Evolutionary conservation across 2,329 filamentous ascomycete genomes (phyloP), one percentile per base, ranked within the genome.

Genomic region (Microdochium bolleyi): DNA sequence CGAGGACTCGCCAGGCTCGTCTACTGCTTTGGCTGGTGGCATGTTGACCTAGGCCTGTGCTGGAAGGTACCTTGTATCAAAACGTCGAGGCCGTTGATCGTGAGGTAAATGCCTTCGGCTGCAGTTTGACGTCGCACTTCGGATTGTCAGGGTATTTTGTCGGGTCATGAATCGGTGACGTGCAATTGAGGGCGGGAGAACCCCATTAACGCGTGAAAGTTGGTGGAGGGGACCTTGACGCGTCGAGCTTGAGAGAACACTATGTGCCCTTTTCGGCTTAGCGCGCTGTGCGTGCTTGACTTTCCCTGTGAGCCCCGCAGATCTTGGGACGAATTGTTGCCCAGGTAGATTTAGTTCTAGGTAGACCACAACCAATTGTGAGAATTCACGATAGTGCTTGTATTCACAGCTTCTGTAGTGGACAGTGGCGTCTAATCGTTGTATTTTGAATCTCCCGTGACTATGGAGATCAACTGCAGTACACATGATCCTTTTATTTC

Each of bases 1-100:
- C 16, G 82, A 84, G 3, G 83, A 84, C 61, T 86, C 82, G 66
- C 82, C 82, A 8, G 41, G 41, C 57, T 62, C 72, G 58, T 79
- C 73, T 62, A 78, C 76, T 41, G 67, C 58, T 60, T 77, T 78
- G 54, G 71, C 67, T 54, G 73, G 64, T n/a, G 77, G 69, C 78
- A 81, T 82, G 24, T 52, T 60, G 41, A 46, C n/a, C 41, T 22
- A 3, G 9, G 4, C 10, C 19, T 41, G 37, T 41, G 4, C 37
- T 41, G 37, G 19, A 7, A 4, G 14, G 37, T 19, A 7, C 4
- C 14, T 41, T 41, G 37, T 41, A 8, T 19, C 22, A 11, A 30
- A 30, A n/a, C n/a, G n/a, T 30, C 11, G 27, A 30, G 27, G 27
- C 11, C 27, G 27, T 30, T 5, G 27, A 30, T 5, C 11, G 11